Conservation (phyloP, 192 early-diverging fungal species). For the Podila epicladia region DNA sequence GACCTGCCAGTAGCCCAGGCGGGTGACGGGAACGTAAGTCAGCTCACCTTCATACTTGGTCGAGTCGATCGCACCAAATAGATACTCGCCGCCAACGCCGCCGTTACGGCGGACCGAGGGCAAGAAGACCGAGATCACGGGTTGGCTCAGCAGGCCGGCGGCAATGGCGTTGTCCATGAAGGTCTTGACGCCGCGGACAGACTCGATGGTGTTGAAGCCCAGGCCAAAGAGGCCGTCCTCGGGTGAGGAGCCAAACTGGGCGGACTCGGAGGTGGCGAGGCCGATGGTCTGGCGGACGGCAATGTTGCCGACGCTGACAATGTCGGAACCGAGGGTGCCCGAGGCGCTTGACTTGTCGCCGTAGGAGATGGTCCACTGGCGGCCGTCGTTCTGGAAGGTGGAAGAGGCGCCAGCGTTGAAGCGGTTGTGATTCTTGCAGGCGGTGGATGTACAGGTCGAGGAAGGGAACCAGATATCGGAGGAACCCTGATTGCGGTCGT, state of each 20-base stretch:
- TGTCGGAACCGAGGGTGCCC: conserved; percentile 59
- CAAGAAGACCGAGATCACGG: conserved; percentile 72
- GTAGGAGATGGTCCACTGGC: conserved; percentile 70
- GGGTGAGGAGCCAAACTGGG: conserved; percentile 62
- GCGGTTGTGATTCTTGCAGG: conserved; percentile 58
- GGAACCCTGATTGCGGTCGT: conserved; percentile 42
- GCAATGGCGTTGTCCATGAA: conserved; percentile 68
- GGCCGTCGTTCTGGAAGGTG: conserved; percentile 65
- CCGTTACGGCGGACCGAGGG: conserved; percentile 56
- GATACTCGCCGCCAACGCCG: conserved; percentile 57
- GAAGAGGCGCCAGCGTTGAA: conserved; percentile 58
- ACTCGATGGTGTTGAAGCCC: conserved; percentile 61
- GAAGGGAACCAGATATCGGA: conserved; percentile 70
- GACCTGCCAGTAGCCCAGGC: conserved; percentile 67
- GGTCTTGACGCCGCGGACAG: conserved; percentile 57
- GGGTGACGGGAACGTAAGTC: conserved; percentile 64
- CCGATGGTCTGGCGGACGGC: conserved; percentile 71
- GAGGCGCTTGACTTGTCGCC: conserved; percentile 67
- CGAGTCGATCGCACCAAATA: conserved; percentile 68
- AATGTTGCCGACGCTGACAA: conserved; percentile 69
- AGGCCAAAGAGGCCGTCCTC: conserved; percentile 75
- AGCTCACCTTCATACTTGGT: conserved; percentile 59
- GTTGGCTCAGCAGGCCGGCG: conserved; percentile 60
- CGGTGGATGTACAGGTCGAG: conserved; percentile 49
- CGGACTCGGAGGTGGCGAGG: conserved; percentile 66